Percentiles rank a stretch among this genome's conserved stretches.
Conservation (phyloP, 139 green algal genomes). For the Chlorella vulgaris region DNA sequence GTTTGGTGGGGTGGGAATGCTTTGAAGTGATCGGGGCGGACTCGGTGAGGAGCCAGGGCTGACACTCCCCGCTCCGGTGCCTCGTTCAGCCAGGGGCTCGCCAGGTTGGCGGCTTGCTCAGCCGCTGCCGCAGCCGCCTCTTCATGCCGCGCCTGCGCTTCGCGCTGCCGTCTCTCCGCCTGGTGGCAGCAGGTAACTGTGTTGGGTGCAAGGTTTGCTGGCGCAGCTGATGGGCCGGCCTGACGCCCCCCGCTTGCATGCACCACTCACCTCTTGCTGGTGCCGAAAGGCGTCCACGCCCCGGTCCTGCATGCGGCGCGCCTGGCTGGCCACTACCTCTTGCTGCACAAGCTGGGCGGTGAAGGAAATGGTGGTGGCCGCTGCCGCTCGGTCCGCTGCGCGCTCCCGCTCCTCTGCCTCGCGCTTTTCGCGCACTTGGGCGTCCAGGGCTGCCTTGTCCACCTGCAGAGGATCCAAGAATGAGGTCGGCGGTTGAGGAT, state of each 20-base stretch:
- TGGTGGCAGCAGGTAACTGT: neutral
- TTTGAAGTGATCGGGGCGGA: conserved; percentile 35
- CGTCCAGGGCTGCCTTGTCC: conserved; percentile 35
- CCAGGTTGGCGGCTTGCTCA: conserved; percentile 5
- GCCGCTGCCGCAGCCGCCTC: neutral
- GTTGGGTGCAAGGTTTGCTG: too few species aligned
- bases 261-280: conserved; percentile 19
- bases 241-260: too few species aligned
- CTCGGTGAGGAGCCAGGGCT: neutral
- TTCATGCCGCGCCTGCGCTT: neutral
- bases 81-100: conserved; percentile 29
- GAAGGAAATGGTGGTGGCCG: neutral
- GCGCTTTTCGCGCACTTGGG: conserved; percentile 18
- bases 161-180: neutral
- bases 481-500: too few species aligned
- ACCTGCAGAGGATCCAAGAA: conserved; percentile 24
- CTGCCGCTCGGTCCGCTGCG: neutral
- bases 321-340: neutral
- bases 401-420: conserved; percentile 25
- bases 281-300: neutral
- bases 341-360: neutral
- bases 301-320: neutral
- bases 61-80: neutral
- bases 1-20: neutral
- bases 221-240: too few species aligned